Percentiles rank a stretch among this genome's conserved stretches.
These are phyloP conservation scores for Leucocoprinus leucothites DNA, from an alignment of 768 basidiomycete genomes.

Conservation along the genomic window DNA sequence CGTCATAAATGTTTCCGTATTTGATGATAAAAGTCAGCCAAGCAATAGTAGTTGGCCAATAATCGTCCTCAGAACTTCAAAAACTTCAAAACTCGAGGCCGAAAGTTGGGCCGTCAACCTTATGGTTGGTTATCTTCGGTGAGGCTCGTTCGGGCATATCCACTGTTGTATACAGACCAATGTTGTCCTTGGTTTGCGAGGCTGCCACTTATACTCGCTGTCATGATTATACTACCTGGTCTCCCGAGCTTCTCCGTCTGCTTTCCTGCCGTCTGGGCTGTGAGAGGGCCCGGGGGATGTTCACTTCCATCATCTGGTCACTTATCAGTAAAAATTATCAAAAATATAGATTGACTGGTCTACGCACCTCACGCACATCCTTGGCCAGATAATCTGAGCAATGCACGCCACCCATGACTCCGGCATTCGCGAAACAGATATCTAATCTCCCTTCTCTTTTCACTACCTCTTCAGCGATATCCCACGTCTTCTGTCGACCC, in stretches of 20 bases:
- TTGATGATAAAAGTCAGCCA: too few species aligned
- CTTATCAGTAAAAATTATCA: neutral
- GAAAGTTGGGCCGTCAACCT: too few species aligned
- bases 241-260: slow-evolving; percentile 50
- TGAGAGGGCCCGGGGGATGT: slow-evolving; percentile 49
- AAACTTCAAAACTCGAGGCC: too few species aligned
- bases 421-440: slow-evolving; percentile 67
- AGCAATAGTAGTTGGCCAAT: too few species aligned
- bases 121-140: too few species aligned
- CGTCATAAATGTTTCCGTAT: too few species aligned
- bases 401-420: slow-evolving; percentile 46
- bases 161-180: slow-evolving; percentile 75
- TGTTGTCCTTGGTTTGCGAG: slow-evolving; percentile 55
- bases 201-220: slow-evolving; percentile 60
- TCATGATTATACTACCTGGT: slow-evolving; percentile 54
- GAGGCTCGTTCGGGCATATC: too few species aligned
- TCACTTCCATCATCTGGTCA: slow-evolving; percentile 48
- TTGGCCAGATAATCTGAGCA: slow-evolving; percentile 56
- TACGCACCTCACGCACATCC: slow-evolving; percentile 54
- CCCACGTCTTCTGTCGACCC: slow-evolving; percentile 47
- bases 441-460: slow-evolving; percentile 54
- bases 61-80: too few species aligned
- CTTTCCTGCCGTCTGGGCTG: slow-evolving; percentile 56
- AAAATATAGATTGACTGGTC: slow-evolving; percentile 17
- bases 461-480: slow-evolving; percentile 47